A percentile compares a stretch with the other conserved stretches of the same genome.
Conservation (phyloP, 2,329 filamentous ascomycete species). For the Nectriaceae sp. region DNA sequence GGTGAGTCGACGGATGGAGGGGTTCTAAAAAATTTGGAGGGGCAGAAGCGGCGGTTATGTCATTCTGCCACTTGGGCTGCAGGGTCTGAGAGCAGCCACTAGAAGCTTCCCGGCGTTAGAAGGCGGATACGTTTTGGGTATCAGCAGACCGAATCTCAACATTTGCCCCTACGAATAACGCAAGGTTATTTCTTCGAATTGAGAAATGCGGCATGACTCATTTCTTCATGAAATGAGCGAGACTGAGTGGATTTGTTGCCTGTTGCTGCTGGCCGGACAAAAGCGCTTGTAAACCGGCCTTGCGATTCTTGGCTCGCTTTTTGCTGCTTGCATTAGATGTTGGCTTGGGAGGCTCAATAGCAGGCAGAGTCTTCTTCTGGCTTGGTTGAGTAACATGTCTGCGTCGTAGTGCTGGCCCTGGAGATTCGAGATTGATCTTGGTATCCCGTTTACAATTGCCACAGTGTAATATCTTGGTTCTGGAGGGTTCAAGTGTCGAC, state of each 20-base stretch:
- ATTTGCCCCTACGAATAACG: too few species aligned
- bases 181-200: too few species aligned
- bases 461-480: conserved; percentile 46
- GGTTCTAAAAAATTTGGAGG: conserved; percentile 36
- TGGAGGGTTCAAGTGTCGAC: conserved; percentile 17
- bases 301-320: conserved; percentile 65
- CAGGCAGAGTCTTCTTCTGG: conserved; percentile 17
- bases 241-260: conserved; percentile 46
- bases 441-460: conserved; percentile 48
- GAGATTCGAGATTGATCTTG: conserved; percentile 40
- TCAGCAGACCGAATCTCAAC: not conserved
- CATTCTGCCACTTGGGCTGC: conserved; percentile 23
- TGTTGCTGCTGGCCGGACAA: conserved; percentile 55
- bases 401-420: conserved; percentile 32
- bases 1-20: conserved; percentile 27
- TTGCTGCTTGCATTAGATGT: conserved; percentile 61
- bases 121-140: too few species aligned
- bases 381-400: conserved; percentile 17
- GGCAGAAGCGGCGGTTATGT: conserved; percentile 31
- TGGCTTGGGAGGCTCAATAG: conserved; percentile 30
- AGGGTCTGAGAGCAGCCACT: conserved; percentile 12
- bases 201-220: conserved; percentile 26
- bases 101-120: conserved; percentile 6
- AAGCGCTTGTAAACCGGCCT: conserved; percentile 66
- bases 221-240: conserved; percentile 57